Base-by-base conservation (phyloP, 805 yeast species). In the Myxozyma vanderwaltii region DNA sequence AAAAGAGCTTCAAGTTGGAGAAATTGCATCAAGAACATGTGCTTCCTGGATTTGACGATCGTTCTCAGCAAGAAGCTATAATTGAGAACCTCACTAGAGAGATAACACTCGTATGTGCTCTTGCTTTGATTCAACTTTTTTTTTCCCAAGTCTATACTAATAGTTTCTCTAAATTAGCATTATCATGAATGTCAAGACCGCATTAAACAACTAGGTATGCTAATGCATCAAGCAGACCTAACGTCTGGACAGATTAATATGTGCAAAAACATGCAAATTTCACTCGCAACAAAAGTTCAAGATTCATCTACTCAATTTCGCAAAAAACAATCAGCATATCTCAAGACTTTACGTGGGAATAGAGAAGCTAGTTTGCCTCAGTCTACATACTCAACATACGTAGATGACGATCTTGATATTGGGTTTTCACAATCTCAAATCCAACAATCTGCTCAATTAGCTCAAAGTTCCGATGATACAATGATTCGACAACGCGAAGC, bases 41-140 rank as follows among this genome's bases (percentile, higher is more conserved):
- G 13, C 80, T 94, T 36, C 96, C 97, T 1, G 94, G 94, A 21
- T 89, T 90, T 70, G 86, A 82, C 66, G 98, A 94, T 72, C 84
- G 90, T 61, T 80, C 84, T 15, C 77, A 77, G 35, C 87, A 89
- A 65, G 97, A 91, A 64, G 80, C 80, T 51, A 83, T 83, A 69
- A 90, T 94, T 60, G 97, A 94, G 69, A 82, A 82, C 53, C 73
- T 91, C 65, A 89, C 92, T 57, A 85, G 82, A 66, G 77, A 81
- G 19, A 85, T 92, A 51, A 89, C 96, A 31, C 50, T 31, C 27
- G 50, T 82, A 84, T 50, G 72, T 58, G 7, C 46, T 8, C 24
- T 12, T 35, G 24, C 35, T 10, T 39, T 31, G 10, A 29, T 10
- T 7, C 10, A 29, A 10, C 10, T 29, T 29, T 29, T 29, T 6